These are phyloP conservation scores for Ceriops zippeliana DNA, from an alignment of 345 rosid genomes.

Conservation along the genomic window DNA sequence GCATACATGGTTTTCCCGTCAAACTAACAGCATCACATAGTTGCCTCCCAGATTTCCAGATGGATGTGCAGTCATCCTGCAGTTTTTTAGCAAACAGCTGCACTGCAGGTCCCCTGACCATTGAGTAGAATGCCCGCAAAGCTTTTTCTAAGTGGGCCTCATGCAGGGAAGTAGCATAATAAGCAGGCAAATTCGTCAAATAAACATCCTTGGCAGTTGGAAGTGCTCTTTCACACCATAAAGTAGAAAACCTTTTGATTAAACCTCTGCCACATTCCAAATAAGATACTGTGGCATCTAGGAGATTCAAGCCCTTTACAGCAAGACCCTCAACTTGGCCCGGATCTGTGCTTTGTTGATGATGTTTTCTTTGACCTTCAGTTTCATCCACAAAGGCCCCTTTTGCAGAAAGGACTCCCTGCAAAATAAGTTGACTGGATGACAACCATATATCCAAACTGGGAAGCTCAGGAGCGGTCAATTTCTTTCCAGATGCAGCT, in stretches of 20 bases:
- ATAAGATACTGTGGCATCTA: slow-evolving; percentile 57
- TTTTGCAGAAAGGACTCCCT: slow-evolving; percentile 55
- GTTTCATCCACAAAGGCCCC: slow-evolving; percentile 41
- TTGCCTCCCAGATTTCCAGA: slow-evolving; percentile 85
- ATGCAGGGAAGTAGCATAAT: slow-evolving; percentile 67
- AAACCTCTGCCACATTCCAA: slow-evolving; percentile 67
- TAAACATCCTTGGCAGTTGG: slow-evolving; percentile 74
- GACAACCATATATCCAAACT: slow-evolving; percentile 61
- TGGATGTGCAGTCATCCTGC: slow-evolving; percentile 64
- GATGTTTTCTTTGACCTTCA: slow-evolving; percentile 55
- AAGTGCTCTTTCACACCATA: slow-evolving; percentile 74
- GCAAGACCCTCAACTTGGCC: slow-evolving; percentile 43
- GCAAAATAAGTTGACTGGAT: slow-evolving; percentile 51
- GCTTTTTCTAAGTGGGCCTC: slow-evolving; percentile 62
- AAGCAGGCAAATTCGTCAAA: slow-evolving; percentile 64
- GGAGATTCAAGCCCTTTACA: slow-evolving; percentile 42
- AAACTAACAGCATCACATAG: slow-evolving; percentile 86
- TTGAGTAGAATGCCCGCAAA: slow-evolving; percentile 53
- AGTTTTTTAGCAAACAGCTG: slow-evolving; percentile 51
- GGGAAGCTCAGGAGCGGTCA: slow-evolving; percentile 58
- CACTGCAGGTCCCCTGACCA: slow-evolving; percentile 80
- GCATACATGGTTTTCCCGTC: slow-evolving; percentile 82
- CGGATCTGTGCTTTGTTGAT: slow-evolving; percentile 41
- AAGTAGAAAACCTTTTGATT: slow-evolving; percentile 57
- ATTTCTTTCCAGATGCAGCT: slow-evolving; percentile 57